Evolutionary conservation across 768 basidiomycete genomes (phyloP).

Genomic region (Tubosaeta sp.): DNA sequence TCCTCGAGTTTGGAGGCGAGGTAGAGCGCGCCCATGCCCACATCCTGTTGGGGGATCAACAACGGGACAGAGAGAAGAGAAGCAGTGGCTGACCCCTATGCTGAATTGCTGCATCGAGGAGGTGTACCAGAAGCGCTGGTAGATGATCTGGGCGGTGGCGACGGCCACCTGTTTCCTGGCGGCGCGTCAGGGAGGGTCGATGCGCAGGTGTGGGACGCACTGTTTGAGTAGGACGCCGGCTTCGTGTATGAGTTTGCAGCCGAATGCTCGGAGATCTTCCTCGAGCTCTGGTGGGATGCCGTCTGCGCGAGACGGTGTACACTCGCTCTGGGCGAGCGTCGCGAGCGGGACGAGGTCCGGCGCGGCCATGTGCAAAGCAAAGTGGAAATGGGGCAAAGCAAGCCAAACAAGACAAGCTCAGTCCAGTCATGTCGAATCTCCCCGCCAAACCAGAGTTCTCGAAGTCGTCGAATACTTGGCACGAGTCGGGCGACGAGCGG

Average conservation of each 20-base stretch:
- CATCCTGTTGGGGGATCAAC: slow-evolving; percentile 49
- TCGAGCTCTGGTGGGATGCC: slow-evolving; percentile 79
- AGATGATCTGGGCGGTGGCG: slow-evolving; percentile 92
- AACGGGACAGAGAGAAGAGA: slow-evolving; percentile 12
- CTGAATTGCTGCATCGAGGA: slow-evolving; percentile 94
- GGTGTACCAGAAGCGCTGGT: slow-evolving; percentile 96
- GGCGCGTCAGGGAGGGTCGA: slow-evolving; percentile 6
- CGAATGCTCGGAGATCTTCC: slow-evolving; percentile 83
- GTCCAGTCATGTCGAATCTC: slow-evolving; percentile 22
- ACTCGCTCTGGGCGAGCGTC: slow-evolving; percentile 69
- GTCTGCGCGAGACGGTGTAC: slow-evolving; percentile 78
- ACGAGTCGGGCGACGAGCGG: slow-evolving; percentile 23
- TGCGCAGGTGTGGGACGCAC: slow-evolving; percentile 43
- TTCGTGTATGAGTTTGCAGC: slow-evolving; percentile 93
- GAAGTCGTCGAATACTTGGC: slow-evolving; percentile 15
- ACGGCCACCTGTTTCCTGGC: slow-evolving; percentile 92
- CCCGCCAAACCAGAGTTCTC: slow-evolving; percentile 30
- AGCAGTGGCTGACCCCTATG: slow-evolving; percentile 56
- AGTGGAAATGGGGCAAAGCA: slow-evolving; percentile 7
- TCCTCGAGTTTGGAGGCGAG: slow-evolving; percentile 91
- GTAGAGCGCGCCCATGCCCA: slow-evolving; percentile 85
- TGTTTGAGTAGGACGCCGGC: slow-evolving; percentile 88
- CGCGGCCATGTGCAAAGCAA: slow-evolving; percentile 33
- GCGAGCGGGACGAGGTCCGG: slow-evolving; percentile 76
- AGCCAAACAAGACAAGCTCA: slow-evolving; percentile 17